These are phyloP conservation scores for Amanita rubescens DNA, from an alignment of 768 basidiomycete genomes.

Conservation along the genomic window DNA sequence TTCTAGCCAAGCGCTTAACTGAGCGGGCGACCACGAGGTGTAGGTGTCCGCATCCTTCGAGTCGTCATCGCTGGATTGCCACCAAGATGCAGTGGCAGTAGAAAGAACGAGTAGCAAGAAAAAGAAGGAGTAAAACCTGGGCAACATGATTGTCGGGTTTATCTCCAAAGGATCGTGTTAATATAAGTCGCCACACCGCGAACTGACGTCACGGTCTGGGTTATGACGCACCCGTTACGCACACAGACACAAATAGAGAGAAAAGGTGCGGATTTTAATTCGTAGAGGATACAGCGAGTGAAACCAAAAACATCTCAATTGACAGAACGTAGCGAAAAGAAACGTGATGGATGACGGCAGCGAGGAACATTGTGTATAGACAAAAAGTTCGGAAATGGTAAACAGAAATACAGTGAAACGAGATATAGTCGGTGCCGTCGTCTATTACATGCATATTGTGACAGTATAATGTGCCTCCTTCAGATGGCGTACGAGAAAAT, in stretches of 20 bases:
- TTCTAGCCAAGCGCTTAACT: conserved; percentile 65
- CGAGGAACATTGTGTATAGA: neutral
- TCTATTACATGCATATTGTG: conserved; percentile 57
- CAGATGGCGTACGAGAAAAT: conserved; percentile 47
- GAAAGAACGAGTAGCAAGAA: conserved; percentile 13
- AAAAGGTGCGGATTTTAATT: neutral
- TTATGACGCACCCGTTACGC: conserved; percentile 10
- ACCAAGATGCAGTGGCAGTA: conserved; percentile 46
- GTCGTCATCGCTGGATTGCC: conserved; percentile 20
- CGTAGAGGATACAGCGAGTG: neutral
- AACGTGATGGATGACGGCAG: conserved; percentile 3
- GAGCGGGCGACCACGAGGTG: conserved; percentile 50
- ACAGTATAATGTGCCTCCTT: conserved; percentile 59
- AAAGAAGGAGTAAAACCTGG: neutral
- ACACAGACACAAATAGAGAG: neutral
- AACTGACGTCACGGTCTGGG: conserved; percentile 17
- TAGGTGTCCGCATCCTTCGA: conserved; percentile 28
- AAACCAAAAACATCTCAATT: conserved; percentile 4
- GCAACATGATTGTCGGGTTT: neutral
- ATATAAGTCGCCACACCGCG: conserved; percentile 5
- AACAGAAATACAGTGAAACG: neutral
- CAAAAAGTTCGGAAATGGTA: neutral
- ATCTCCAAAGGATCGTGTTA: too few species aligned
- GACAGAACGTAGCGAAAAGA: neutral
- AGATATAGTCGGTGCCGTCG: conserved; percentile 19